A percentile compares a stretch with the other conserved stretches of the same genome.
These are phyloP conservation scores for Artemisia argyi DNA, from an alignment of 129 eudicot genomes.

Conservation along the genomic window DNA sequence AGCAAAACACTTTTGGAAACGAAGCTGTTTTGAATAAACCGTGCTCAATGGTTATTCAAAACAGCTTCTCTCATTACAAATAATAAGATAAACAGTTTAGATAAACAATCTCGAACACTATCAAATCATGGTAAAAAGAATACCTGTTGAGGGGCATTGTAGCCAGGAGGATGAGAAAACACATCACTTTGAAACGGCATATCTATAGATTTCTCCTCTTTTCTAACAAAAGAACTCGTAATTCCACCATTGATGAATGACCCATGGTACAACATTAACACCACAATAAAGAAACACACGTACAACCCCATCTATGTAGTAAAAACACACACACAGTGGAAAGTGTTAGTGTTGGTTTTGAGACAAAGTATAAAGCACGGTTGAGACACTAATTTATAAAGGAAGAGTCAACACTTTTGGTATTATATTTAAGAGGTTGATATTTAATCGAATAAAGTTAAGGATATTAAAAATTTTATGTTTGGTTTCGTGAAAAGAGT, in stretches of 20 bases:
- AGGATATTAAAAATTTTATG: slow-evolving; percentile 5
- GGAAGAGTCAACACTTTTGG: slow-evolving; percentile 30
- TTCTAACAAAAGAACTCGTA: slow-evolving; percentile 69
- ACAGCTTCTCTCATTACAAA: too few relatives aligned
- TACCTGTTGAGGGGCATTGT: slow-evolving; percentile 98
- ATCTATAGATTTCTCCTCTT: slow-evolving; percentile 45
- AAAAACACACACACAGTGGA: slow-evolving; percentile 8
- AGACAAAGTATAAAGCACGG: slow-evolving; percentile 18
- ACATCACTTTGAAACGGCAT: slow-evolving; percentile 85
- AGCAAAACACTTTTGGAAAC: too few relatives aligned
- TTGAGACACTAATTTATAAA: slow-evolving; percentile 15
- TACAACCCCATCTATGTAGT: slow-evolving; percentile 14
- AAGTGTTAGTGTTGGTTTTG: slow-evolving; percentile 6
- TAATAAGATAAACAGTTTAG: too few relatives aligned
- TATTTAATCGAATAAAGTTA: slow-evolving; percentile 9
- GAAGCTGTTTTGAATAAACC: too few relatives aligned
- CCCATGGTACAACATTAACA: slow-evolving; percentile 17
- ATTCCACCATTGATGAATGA: slow-evolving; percentile 48
- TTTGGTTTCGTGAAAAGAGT: slow-evolving; percentile 16
- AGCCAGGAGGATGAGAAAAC: slow-evolving; percentile 71
- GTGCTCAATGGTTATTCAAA: too few relatives aligned
- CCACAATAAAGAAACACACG: slow-evolving; percentile 6
- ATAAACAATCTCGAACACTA: not conserved
- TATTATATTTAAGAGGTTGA: slow-evolving; percentile 23
- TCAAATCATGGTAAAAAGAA: not conserved